Evolutionary conservation across 441 rosid genomes (phyloP).

Genomic region (Arabidopsis lyrata): DNA sequence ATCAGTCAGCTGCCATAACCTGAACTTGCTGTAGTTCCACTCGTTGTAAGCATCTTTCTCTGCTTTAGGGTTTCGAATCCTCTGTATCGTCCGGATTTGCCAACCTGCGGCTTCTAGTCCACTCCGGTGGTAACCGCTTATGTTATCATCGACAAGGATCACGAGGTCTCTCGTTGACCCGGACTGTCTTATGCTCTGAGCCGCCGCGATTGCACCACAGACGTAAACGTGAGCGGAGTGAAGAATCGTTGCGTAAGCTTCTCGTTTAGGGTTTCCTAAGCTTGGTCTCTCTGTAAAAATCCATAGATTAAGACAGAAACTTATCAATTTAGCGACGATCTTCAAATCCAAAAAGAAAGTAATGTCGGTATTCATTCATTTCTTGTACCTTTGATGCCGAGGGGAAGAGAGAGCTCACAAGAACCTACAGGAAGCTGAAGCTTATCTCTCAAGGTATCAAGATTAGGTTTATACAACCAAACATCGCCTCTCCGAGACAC

Average conservation of each 20-base stretch:
- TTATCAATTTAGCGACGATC: not conserved
- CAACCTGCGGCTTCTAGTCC: slow-evolving; percentile 96
- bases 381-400: slow-evolving; percentile 63
- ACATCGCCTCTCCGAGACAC: slow-evolving; percentile 61
- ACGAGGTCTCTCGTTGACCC: slow-evolving; percentile 91
- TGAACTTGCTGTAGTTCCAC: slow-evolving; percentile 96
- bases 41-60: slow-evolving; percentile 95
- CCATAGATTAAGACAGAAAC: not conserved
- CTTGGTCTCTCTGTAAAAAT: slow-evolving; percentile 54
- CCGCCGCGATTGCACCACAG: slow-evolving; percentile 93
- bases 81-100: slow-evolving; percentile 79
- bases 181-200: slow-evolving; percentile 86
- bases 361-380: not conserved
- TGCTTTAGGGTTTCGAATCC: slow-evolving; percentile 95
- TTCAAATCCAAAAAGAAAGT: not conserved
- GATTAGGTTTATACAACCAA: slow-evolving; percentile 77
- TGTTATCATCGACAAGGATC: slow-evolving; percentile 84
- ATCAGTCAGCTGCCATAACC: slow-evolving; percentile 92
- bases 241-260: slow-evolving; percentile 95
- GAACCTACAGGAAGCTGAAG: slow-evolving; percentile 85
- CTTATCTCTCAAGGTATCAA: slow-evolving; percentile 68
- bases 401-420: slow-evolving; percentile 90
- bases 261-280: slow-evolving; percentile 64
- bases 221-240: slow-evolving; percentile 94
- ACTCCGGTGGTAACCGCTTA: slow-evolving; percentile 80